Percentiles rank a stretch among this genome's conserved stretches.
Conservation (phyloP, 2,329 filamentous ascomycete genomes). For the Diplodia corticola region DNA sequence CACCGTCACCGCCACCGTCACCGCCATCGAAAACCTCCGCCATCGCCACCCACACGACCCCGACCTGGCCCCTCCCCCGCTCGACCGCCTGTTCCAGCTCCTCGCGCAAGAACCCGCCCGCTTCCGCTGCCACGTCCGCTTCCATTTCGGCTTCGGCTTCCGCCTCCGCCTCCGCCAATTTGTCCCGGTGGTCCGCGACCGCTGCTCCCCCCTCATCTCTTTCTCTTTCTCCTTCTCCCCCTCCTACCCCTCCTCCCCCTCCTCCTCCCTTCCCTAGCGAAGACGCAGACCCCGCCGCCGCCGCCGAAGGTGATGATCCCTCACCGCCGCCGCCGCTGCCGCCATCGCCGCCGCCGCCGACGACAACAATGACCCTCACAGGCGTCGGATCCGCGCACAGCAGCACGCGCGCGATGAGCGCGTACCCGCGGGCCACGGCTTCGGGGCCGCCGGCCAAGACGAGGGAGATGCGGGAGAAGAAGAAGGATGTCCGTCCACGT, state of each 20-base stretch:
- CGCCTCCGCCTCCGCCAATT: too few species aligned
- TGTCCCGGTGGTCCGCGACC: too few species aligned
- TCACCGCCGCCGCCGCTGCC: constrained; percentile 50
- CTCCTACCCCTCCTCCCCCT: too few species aligned
- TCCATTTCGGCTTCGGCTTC: too few species aligned
- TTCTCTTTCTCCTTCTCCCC: too few species aligned
- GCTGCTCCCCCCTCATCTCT: too few species aligned
- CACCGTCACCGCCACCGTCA: constrained; percentile 37
- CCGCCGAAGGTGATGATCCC: constrained; percentile 44
- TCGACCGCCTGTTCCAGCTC: constrained; percentile 47
- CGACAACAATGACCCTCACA: constrained; percentile 45
- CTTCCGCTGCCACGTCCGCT: too few species aligned
- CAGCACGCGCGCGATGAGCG: constrained; percentile 50
- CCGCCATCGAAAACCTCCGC: constrained; percentile 46
- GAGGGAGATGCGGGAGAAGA: constrained; percentile 49
- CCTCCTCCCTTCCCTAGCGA: constrained; percentile 35
- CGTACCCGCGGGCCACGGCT: constrained; percentile 55
- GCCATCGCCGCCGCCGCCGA: neutral
- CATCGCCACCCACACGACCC: constrained; percentile 53
- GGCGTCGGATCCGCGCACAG: constrained; percentile 39
- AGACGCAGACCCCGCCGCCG: constrained; percentile 30
- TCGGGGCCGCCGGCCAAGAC: constrained; percentile 52
- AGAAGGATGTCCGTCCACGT: too few species aligned
- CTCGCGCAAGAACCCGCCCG: constrained; percentile 32
- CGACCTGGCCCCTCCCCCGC: constrained; percentile 41